Percentiles rank a stretch among this genome's conserved stretches.
Conservation (phyloP, 768 basidiomycete genomes). For the Tricholoma hemisulphureum region DNA sequence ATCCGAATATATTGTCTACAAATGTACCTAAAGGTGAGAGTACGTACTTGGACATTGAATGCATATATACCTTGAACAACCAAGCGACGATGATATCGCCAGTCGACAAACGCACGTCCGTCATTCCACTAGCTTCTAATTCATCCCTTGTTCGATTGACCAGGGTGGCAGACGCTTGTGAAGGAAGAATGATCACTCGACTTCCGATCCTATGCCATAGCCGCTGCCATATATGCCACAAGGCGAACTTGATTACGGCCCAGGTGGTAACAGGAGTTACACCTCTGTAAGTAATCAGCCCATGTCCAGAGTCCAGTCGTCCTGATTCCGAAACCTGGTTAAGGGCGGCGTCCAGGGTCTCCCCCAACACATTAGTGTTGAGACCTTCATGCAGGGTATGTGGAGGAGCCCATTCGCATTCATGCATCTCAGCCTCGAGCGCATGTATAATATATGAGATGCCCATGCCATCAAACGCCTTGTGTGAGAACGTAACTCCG, state of each 20-base stretch:
- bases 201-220: conserved; percentile 37
- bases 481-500: conserved; percentile 42
- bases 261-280: conserved; percentile 30
- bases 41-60: conserved; percentile 29
- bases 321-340: conserved; percentile 1
- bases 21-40: too few species aligned
- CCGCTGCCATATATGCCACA: conserved; percentile 35
- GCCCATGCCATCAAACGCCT: conserved; percentile 43
- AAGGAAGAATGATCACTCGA: conserved; percentile 34
- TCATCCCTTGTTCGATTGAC: conserved; percentile 30
- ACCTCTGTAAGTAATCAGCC: conserved; percentile 11
- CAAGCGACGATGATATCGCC: conserved; percentile 43
- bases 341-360: conserved; percentile 21
- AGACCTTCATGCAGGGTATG: conserved; percentile 30
- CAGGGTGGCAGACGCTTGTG: conserved; percentile 25
- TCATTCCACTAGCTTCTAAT: conserved; percentile 17
- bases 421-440: conserved; percentile 38
- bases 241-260: conserved; percentile 30
- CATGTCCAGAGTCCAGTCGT: not conserved
- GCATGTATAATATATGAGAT: conserved; percentile 36
- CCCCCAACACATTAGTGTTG: conserved; percentile 33
- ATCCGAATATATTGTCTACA: not conserved
- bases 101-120: conserved; percentile 25
- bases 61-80: conserved; percentile 34
- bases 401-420: conserved; percentile 38